Evolutionary conservation across 2,329 filamentous ascomycete genomes (phyloP).

Genomic region (Diaporthe velutina): DNA sequence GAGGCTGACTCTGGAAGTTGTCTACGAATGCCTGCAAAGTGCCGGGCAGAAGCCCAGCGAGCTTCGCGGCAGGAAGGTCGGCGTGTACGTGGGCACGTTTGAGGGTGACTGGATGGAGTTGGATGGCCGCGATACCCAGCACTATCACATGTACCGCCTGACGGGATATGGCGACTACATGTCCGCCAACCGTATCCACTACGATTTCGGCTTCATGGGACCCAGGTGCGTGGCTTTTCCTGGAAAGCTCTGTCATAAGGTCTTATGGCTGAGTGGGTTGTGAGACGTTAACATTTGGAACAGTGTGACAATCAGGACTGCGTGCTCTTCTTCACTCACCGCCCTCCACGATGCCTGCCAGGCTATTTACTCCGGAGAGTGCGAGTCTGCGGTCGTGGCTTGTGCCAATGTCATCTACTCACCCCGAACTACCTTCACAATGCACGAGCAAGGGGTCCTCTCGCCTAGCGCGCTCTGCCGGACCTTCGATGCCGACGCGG

Average conservation of each 20-base stretch:
- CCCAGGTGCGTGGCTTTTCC: conserved; percentile 44
- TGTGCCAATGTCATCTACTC: conserved; percentile 53
- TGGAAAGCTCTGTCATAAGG: neutral
- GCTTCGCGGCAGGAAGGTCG: conserved; percentile 41
- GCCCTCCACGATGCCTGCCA: conserved; percentile 49
- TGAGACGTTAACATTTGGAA: neutral
- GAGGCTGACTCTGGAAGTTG: conserved; percentile 28
- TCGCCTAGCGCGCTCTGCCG: conserved; percentile 49
- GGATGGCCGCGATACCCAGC: neutral
- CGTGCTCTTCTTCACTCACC: conserved; percentile 54
- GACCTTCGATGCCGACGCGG: conserved; percentile 57
- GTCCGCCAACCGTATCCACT: conserved; percentile 50
- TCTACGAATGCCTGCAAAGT: conserved; percentile 41
- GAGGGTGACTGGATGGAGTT: conserved; percentile 41
- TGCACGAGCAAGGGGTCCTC: conserved; percentile 53
- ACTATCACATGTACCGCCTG: conserved; percentile 54
- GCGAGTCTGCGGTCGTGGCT: conserved; percentile 50
- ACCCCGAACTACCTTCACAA: conserved; percentile 47
- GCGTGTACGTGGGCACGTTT: conserved; percentile 42
- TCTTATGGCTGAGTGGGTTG: neutral
- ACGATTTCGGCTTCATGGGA: conserved; percentile 50
- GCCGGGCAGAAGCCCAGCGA: conserved; percentile 39
- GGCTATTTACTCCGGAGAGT: conserved; percentile 47
- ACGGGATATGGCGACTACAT: conserved; percentile 54
- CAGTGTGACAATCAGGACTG: conserved; percentile 51